These are phyloP conservation scores for Cordyceps cicadae DNA, from an alignment of 2,329 filamentous ascomycete species.

Conservation along the genomic window DNA sequence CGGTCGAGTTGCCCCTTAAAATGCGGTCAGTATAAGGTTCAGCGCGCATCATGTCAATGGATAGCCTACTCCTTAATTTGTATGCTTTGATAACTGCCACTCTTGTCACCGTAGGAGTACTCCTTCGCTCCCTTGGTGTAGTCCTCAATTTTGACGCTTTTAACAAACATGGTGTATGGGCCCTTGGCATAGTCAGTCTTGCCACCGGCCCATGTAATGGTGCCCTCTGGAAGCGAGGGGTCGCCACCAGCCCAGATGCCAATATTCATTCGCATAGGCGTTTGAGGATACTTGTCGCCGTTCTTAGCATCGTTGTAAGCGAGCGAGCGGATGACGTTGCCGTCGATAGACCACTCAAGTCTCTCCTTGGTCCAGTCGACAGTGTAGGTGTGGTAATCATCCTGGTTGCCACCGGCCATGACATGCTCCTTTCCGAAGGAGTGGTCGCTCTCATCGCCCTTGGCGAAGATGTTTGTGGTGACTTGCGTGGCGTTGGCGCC, in stretches of 20 bases:
- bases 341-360: constrained; percentile 64
- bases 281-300: constrained; percentile 63
- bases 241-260: constrained; percentile 61
- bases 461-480: constrained; percentile 72
- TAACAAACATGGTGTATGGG: constrained; percentile 68
- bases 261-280: constrained; percentile 62
- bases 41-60: neutral
- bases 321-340: constrained; percentile 55
- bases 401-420: constrained; percentile 42
- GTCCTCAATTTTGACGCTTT: constrained; percentile 48
- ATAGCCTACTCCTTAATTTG: constrained; percentile 42
- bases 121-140: constrained; percentile 51
- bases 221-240: constrained; percentile 43
- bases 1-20: constrained; percentile 49
- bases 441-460: constrained; percentile 55
- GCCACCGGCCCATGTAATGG: constrained; percentile 63
- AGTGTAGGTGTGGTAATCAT: constrained; percentile 68
- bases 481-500: constrained; percentile 56
- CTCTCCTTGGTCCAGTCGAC: constrained; percentile 60
- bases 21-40: constrained; percentile 15
- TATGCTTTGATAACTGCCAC: constrained; percentile 58
- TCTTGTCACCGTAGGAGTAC: constrained; percentile 56
- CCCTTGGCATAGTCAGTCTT: constrained; percentile 55
- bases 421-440: constrained; percentile 54
- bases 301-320: constrained; percentile 51